Evolutionary conservation across 2,329 filamentous ascomycete species (phyloP), one percentile per base, ranked within the genome.

Genomic region (Dothideomycetes sp.): DNA sequence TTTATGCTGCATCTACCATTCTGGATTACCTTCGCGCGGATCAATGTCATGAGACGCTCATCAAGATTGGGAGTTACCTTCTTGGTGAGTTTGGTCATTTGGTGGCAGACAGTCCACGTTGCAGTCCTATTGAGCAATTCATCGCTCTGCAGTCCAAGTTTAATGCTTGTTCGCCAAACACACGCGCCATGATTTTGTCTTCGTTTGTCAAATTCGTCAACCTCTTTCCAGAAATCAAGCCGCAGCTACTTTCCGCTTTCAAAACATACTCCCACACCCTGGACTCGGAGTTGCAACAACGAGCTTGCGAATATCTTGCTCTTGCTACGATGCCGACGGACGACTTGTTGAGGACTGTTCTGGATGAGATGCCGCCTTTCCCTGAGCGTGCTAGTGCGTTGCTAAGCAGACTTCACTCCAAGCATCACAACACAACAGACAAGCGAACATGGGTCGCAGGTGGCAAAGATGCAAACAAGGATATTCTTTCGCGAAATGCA

Each of bases 151-250:
- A 95, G 53, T 75, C 77, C 37, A 98, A 98, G 64, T 80, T 98
- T 56, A 77, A 84, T 33, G 83, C 79, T 5, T 94, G 85, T 57
- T 94, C 89, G 1, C 83, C 89, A 14, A 82, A 81, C 51, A 95
- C 93, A 9, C 75, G 88, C 48, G 91, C 86, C 18, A 94, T 98
- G 72, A 84, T 98, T 31, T 66, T 98, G 34, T 96, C 89, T 0
- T 93, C 82, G 38, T 98, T 95, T 57, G 72, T 96, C 71, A 98
- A 98, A 64, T 98, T 88, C 52, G 85, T 98, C 63, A 98, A 98
- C 61, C 66, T 98, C 37, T 98, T 98, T 60, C 91, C 91, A 1
- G 93, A 98, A 59, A 96, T 98, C 65, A 96, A 95, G 62, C 85
- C 88, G 7, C 89, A 95, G 59, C 75, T 98, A 3, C 66, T 96